These are phyloP conservation scores for Helotiales sp. DNA, from an alignment of 2,329 filamentous ascomycete genomes.

Conservation along the genomic window DNA sequence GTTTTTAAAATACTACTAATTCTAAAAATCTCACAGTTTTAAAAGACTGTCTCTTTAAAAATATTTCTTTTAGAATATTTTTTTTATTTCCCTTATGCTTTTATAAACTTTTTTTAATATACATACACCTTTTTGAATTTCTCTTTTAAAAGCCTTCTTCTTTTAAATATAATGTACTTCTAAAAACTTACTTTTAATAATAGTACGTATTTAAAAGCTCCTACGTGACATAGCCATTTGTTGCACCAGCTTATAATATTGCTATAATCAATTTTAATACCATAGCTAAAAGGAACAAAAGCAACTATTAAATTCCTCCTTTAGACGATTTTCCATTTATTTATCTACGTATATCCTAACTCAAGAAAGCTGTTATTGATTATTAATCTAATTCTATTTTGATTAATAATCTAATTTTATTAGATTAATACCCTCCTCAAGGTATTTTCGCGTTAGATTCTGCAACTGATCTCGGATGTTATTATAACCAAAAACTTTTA, in stretches of 20 bases:
- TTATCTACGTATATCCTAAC: conserved; percentile 12
- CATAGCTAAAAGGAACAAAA: not conserved
- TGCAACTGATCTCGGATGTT: conserved; percentile 9
- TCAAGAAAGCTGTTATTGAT: not conserved
- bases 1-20: not conserved
- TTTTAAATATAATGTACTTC: too few species aligned
- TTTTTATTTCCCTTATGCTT: too few species aligned
- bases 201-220: too few species aligned
- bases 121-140: too few species aligned
- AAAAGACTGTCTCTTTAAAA: not conserved
- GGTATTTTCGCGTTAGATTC: conserved; percentile 14
- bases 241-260: not conserved
- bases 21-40: not conserved
- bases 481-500: conserved; percentile 11
- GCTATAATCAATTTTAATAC: not conserved
- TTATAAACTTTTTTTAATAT: too few species aligned
- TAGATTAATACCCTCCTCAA: conserved; percentile 13
- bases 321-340: conserved; percentile 5
- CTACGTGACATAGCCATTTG: not conserved
- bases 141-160: not conserved
- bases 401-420: conserved; percentile 14
- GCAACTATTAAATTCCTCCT: conserved; percentile 1
- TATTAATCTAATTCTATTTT: conserved; percentile 7
- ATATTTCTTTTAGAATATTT: not conserved
- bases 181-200: conserved; percentile 1